phyloP scores from a whole-genome alignment of 805 yeast species.

The Starmerella stigmatis region DNA sequence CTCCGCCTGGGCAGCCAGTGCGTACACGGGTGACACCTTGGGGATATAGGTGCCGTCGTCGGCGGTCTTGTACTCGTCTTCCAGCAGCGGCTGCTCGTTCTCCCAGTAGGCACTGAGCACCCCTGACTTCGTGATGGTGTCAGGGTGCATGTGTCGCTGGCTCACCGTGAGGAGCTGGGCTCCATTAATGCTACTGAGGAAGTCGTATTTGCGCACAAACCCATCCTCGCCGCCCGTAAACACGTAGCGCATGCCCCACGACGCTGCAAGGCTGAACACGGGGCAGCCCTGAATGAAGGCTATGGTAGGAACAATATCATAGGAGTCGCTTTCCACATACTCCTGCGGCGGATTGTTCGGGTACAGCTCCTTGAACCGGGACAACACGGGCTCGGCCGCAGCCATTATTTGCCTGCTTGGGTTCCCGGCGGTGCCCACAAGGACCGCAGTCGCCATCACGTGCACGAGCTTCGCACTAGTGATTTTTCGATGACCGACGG shows the following conservation, averaged over 20 bases:
- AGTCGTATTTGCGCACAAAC: slow-evolving; percentile 78
- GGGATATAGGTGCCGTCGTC: slow-evolving; percentile 31
- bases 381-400: background rate
- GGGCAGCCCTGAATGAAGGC: slow-evolving; percentile 77
- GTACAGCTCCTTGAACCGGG: slow-evolving; percentile 11
- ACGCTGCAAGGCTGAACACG: slow-evolving; percentile 64
- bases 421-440: too few relatives aligned
- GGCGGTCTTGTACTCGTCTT: slow-evolving; percentile 35
- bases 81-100: slow-evolving; percentile 73
- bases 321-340: slow-evolving; percentile 21
- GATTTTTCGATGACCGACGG: too few relatives aligned
- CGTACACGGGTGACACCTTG: slow-evolving; percentile 69
- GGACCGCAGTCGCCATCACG: too few relatives aligned
- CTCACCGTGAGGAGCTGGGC: slow-evolving; percentile 79
- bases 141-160: slow-evolving; percentile 81
- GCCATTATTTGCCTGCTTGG: background rate
- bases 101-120: slow-evolving; percentile 84
- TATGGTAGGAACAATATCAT: slow-evolving; percentile 71
- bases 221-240: slow-evolving; percentile 97
- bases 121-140: slow-evolving; percentile 76
- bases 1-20: slow-evolving; percentile 73
- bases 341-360: slow-evolving; percentile 7
- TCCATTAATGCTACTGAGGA: slow-evolving; percentile 75
- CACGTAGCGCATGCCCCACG: slow-evolving; percentile 74
- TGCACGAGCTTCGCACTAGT: too few relatives aligned